Conservation (phyloP, 495 filamentous ascomycete species). For the Cladorrhinum samala region DNA sequence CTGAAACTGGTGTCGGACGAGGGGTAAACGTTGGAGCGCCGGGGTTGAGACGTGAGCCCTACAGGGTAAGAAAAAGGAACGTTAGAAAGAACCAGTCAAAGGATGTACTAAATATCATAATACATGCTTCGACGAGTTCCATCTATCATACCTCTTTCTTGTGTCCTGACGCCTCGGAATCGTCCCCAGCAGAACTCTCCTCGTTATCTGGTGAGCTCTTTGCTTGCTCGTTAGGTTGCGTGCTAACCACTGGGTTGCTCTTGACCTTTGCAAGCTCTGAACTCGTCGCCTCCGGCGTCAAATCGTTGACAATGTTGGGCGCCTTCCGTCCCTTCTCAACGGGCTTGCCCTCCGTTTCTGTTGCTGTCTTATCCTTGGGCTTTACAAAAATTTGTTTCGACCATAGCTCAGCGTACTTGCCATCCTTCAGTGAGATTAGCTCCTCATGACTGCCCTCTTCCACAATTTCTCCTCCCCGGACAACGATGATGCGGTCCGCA, state of each 20-base stretch:
- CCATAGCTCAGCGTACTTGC: constrained; percentile 61
- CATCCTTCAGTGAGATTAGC: constrained; percentile 43
- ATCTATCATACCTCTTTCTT: constrained; percentile 44
- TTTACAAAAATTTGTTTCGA: constrained; percentile 52
- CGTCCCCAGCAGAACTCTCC: constrained; percentile 4
- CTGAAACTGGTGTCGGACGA: constrained; percentile 20
- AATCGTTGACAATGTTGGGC: constrained; percentile 37
- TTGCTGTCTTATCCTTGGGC: constrained; percentile 36
- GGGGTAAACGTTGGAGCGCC: constrained; percentile 51
- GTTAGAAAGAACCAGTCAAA: constrained; percentile 39
- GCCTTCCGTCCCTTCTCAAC: constrained; percentile 24
- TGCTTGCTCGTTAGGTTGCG: neutral
- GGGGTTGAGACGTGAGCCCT: constrained; percentile 49
- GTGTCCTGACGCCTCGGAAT: constrained; percentile 24
- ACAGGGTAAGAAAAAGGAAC: constrained; percentile 18
- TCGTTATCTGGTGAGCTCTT: constrained; percentile 2
- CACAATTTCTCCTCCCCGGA: constrained; percentile 57
- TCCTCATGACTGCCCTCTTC: constrained; percentile 61
- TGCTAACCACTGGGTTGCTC: constrained; percentile 10
- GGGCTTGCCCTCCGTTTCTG: constrained; percentile 16
- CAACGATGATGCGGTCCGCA: constrained; percentile 60
- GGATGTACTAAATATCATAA: constrained; percentile 29
- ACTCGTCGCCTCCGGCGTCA: constrained; percentile 25
- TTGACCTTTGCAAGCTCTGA: constrained; percentile 35
- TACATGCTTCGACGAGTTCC: constrained; percentile 34